Conservation (phyloP, 2,329 filamentous ascomycete genomes). For the Furcasterigmium sp. region DNA sequence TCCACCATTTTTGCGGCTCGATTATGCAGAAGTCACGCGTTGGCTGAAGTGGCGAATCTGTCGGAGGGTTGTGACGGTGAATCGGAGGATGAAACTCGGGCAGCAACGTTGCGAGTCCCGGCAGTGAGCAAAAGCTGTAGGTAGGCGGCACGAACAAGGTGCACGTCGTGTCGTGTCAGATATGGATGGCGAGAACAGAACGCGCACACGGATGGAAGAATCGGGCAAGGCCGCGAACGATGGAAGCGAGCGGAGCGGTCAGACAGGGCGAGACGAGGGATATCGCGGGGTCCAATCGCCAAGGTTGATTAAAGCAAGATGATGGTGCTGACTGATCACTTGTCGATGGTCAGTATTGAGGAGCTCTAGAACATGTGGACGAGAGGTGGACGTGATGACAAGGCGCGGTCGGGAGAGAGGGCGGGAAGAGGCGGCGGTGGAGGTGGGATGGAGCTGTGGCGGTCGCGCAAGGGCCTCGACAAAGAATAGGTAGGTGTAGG, state of each 20-base stretch:
- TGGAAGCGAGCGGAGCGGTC: background rate
- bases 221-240: background rate
- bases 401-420: slow-evolving; percentile 1
- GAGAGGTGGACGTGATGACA: too few species aligned
- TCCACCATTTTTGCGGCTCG: slow-evolving; percentile 76
- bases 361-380: background rate
- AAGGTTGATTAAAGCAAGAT: background rate
- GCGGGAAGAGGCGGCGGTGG: slow-evolving; percentile 3
- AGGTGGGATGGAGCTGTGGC: background rate
- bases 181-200: too few species aligned
- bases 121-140: too few species aligned
- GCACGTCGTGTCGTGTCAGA: too few species aligned
- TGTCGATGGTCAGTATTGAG: background rate
- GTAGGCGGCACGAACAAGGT: too few species aligned
- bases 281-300: background rate
- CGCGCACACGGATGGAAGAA: too few species aligned
- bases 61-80: too few species aligned
- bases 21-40: background rate
- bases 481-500: background rate
- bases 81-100: too few species aligned
- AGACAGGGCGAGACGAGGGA: background rate
- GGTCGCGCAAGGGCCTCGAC: too few species aligned
- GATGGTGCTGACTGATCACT: too few species aligned
- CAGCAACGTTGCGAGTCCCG: too few species aligned
- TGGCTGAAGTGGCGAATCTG: too few species aligned